A percentile compares a stretch with the other conserved stretches of the same genome.
Evolutionary conservation across 345 rosid species (phyloP).

Genomic region (Brassica carinata): DNA sequence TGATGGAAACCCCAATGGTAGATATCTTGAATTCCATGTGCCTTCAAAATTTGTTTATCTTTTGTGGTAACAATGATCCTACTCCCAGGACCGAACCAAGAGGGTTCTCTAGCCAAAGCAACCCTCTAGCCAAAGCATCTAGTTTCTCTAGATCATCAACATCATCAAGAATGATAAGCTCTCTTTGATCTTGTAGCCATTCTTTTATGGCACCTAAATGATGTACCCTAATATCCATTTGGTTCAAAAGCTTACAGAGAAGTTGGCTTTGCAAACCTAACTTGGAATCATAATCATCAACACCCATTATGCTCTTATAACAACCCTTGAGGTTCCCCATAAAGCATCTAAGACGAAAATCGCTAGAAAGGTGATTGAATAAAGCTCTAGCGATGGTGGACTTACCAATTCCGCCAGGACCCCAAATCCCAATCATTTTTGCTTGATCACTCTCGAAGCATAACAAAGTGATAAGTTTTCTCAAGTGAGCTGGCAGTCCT

Average conservation of each 20-base stretch:
- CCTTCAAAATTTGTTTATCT: background rate
- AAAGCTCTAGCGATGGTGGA: background rate
- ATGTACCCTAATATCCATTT: background rate
- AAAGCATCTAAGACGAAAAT: background rate
- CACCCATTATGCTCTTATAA: background rate
- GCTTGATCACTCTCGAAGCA: background rate
- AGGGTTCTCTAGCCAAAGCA: background rate
- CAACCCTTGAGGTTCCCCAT: background rate
- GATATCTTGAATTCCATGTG: background rate
- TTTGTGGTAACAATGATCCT: background rate
- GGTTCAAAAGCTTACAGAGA: background rate
- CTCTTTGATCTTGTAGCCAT: background rate
- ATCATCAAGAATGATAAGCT: background rate
- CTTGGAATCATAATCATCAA: background rate
- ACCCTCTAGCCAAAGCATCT: no score
- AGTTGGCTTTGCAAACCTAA: background rate
- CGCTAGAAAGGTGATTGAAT: background rate
- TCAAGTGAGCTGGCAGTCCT: background rate
- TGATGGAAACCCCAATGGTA: background rate
- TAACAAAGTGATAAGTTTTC: background rate
- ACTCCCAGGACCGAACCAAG: background rate
- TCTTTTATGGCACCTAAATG: background rate
- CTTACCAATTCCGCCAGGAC: background rate
- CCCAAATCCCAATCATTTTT: background rate
- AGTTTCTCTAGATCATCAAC: background rate